Conservation (phyloP, 2,329 filamentous ascomycete genomes). For the Microascus cirrosus region DNA sequence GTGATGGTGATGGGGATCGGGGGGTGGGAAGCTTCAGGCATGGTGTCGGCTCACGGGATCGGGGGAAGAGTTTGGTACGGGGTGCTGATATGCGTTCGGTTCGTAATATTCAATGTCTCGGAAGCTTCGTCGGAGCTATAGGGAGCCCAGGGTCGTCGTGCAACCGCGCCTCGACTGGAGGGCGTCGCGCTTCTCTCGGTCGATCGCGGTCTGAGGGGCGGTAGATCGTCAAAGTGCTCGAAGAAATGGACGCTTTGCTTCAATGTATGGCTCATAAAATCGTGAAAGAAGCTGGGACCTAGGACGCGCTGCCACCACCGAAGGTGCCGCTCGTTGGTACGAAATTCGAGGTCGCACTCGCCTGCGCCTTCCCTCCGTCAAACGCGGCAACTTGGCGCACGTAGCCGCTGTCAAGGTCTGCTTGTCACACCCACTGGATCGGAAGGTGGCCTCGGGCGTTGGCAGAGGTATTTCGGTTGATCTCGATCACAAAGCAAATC, state of each 20-base stretch:
- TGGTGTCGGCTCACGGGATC: background rate
- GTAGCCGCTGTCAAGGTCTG: background rate
- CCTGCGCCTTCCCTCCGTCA: background rate
- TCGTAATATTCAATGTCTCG: too few relatives aligned
- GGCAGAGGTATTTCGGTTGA: background rate
- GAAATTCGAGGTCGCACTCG: background rate
- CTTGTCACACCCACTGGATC: background rate
- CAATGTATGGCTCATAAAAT: background rate
- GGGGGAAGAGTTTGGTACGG: background rate
- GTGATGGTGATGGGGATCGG: constrained; percentile 60
- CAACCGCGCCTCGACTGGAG: background rate
- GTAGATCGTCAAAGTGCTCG: background rate
- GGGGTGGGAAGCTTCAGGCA: background rate
- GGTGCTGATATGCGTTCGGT: too few relatives aligned
- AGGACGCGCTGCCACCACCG: background rate
- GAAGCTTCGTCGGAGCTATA: too few relatives aligned
- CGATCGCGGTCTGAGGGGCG: background rate
- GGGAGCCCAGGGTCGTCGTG: background rate
- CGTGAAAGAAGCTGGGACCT: background rate
- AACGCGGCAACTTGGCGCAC: background rate
- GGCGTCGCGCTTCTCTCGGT: background rate
- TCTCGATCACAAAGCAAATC: background rate
- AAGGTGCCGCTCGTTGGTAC: background rate
- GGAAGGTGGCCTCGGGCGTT: too few relatives aligned
- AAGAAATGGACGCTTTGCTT: background rate